Evolutionary conservation across 148 eudicot species (phyloP), one percentile per base, ranked within the genome.

Genomic region (Limonium bicolor): DNA sequence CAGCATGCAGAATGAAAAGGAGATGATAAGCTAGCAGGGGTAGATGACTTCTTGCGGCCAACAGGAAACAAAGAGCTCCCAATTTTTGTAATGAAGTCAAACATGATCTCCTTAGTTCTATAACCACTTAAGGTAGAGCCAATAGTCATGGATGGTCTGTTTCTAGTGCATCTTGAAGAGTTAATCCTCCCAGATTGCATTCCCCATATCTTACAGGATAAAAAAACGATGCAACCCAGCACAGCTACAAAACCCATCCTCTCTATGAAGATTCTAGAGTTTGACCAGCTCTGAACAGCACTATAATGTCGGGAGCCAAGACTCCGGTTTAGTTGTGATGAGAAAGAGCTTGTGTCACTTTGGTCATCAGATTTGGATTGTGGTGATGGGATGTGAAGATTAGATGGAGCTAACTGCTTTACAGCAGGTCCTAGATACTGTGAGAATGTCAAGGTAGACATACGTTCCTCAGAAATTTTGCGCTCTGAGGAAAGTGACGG

Each of bases 351-450:
- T 32, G 18, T 35, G 36, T 46, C 61, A 62, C 13, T 63, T 31
- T 59, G 74, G 39, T 49, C 54, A 50, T 53, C 48, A 36, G 55
- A 36, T 60, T 74, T 77, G 35, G 65, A 51, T 46, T 62, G 71
- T 20, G 42, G 67, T n/a, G 59, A 45, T n/a, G 81, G 61, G 42
- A 53, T 68, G 62, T 55, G 84, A 63, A 78, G 46, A 66, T 90
- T 71, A 47, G 70, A 44, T 36, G 92, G 82, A 55, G 95, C 55
- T 65, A 84, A 66, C 65, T 77, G 85, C 80, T 80, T 80, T 41
- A 71, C 95, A 45, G 85, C 86, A 50, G 69, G 56, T 50, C 99
- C 95, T 39, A 80, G 73, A 64, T 70, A 76, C 46, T 63, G 71
- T 25, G 81, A 74, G 32, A 80, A 73, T 41, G 66, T 65, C 43